Evolutionary conservation across 208 protist species (phyloP).

Genomic region (Herpetomonas muscarum): DNA sequence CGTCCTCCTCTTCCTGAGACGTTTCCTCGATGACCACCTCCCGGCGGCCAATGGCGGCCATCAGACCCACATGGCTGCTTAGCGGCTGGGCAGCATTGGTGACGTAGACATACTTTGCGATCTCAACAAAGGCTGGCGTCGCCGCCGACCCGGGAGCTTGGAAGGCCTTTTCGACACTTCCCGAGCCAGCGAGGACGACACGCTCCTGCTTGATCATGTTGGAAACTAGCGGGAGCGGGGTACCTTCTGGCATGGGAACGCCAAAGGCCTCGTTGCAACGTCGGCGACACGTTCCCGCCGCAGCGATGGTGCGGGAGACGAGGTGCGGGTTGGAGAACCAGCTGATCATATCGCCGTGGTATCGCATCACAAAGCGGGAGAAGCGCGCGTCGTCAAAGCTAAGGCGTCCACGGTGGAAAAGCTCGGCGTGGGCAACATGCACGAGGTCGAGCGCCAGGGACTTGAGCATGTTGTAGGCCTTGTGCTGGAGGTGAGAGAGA

Average conservation of each 20-base stretch:
- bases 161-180: too few species aligned
- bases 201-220: too few species aligned
- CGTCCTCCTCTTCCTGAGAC: too few species aligned
- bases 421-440: slow-evolving; percentile 72
- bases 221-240: too few species aligned
- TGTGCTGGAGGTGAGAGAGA: slow-evolving; percentile 68
- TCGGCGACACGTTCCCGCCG: background rate
- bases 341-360: slow-evolving; percentile 38
- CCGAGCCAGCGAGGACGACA: too few species aligned
- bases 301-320: slow-evolving; percentile 20
- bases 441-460: slow-evolving; percentile 60
- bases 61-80: too few species aligned
- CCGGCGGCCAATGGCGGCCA: too few species aligned
- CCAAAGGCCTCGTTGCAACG: background rate
- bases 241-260: background rate
- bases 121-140: too few species aligned
- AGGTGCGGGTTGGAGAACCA: slow-evolving; percentile 63
- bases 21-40: too few species aligned
- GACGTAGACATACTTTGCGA: too few species aligned
- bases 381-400: slow-evolving; percentile 24
- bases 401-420: slow-evolving; percentile 46
- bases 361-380: slow-evolving; percentile 36
- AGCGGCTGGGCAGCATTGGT: too few species aligned
- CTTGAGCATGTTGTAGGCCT: slow-evolving; percentile 71
- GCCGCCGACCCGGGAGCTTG: too few species aligned